phyloP scores from a whole-genome alignment of 129 eudicot species.

The Arctium lappa region DNA sequence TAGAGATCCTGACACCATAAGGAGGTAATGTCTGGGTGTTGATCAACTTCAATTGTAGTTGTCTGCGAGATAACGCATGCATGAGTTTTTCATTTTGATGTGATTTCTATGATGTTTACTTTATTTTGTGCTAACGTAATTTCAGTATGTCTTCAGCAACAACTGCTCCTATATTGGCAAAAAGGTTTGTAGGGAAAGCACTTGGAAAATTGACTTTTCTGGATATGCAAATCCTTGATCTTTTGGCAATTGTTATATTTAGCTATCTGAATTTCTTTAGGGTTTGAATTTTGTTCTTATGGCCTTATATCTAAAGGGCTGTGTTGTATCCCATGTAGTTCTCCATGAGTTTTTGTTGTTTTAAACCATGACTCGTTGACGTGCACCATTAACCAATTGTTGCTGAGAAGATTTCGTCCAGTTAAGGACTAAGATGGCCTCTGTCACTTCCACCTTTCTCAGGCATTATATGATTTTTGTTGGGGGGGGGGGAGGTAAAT shows the following conservation, averaged over 20 bases:
- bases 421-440: constrained; percentile 55
- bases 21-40: constrained; percentile 60
- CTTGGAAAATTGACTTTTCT: constrained; percentile 21
- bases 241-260: constrained; percentile 20
- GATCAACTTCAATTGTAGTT: constrained; percentile 13
- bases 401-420: constrained; percentile 54
- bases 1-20: constrained; percentile 78
- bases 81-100: constrained; percentile 19
- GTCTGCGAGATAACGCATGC: constrained; percentile 14
- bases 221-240: constrained; percentile 37
- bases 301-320: constrained; percentile 36
- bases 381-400: constrained; percentile 44
- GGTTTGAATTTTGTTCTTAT: constrained; percentile 20
- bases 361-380: background rate
- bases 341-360: constrained; percentile 29
- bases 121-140: constrained; percentile 29
- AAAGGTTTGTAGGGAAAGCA: constrained; percentile 39
- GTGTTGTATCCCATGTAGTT: constrained; percentile 43
- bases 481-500: constrained; percentile 32
- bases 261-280: constrained; percentile 14
- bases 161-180: constrained; percentile 36
- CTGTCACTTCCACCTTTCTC: constrained; percentile 38
- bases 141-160: constrained; percentile 51
- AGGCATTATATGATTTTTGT: constrained; percentile 37
- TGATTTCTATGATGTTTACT: constrained; percentile 28